Evolutionary conservation across 2,329 filamentous ascomycete species (phyloP).

Genomic region (Colletotrichum sp.): DNA sequence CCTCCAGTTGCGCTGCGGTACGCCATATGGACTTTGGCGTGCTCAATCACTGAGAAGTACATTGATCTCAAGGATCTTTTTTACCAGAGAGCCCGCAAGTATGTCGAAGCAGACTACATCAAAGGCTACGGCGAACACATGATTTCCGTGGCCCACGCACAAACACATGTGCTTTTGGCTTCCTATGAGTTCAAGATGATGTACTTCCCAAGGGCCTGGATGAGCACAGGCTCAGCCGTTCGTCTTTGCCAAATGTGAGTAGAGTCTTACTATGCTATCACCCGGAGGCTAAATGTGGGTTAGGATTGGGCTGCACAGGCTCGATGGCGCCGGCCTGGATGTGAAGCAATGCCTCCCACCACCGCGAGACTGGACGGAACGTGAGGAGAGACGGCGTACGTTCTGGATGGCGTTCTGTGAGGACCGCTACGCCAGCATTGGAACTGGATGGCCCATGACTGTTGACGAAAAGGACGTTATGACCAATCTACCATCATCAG

Average conservation of each 20-base stretch:
- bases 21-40: conserved; percentile 95
- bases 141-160: conserved; percentile 84
- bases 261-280: neutral
- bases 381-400: conserved; percentile 86
- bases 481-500: conserved; percentile 82
- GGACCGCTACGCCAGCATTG: conserved; percentile 93
- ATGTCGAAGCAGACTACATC: conserved; percentile 87
- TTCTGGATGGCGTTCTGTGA: conserved; percentile 95
- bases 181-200: conserved; percentile 97
- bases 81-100: conserved; percentile 88
- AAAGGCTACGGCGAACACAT: conserved; percentile 90
- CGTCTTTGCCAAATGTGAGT: conserved; percentile 81
- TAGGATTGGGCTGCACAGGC: conserved; percentile 89
- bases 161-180: conserved; percentile 80
- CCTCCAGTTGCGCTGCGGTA: conserved; percentile 90
- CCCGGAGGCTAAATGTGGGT: neutral
- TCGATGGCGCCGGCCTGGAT: conserved; percentile 83
- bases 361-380: conserved; percentile 91
- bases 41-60: conserved; percentile 83
- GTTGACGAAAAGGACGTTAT: conserved; percentile 91
- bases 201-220: conserved; percentile 96
- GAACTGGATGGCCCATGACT: conserved; percentile 95
- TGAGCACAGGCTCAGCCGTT: conserved; percentile 84
- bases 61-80: conserved; percentile 82
- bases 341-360: conserved; percentile 91